A percentile compares a stretch with the other conserved stretches of the same genome.
Evolutionary conservation across 1,284 basidiomycete species (phyloP).

Genomic region (Xanthoconium separans): DNA sequence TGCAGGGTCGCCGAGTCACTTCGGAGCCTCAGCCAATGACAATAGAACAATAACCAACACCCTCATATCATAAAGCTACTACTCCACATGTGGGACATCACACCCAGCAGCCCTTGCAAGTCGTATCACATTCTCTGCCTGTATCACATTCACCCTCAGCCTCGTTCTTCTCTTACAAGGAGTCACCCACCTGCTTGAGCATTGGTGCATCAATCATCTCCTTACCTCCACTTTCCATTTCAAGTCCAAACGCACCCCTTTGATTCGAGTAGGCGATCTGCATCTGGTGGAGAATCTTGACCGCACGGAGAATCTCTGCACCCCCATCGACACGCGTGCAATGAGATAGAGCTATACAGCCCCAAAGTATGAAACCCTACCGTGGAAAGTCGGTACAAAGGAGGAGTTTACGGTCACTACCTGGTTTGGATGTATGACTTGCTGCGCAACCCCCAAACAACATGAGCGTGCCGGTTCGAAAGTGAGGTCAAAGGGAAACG

Average conservation of each 20-base stretch:
- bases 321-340: neutral
- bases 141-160: conserved; percentile 6
- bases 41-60: no score
- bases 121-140: conserved; percentile 68
- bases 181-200: conserved; percentile 70
- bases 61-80: neutral
- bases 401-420: conserved; percentile 76
- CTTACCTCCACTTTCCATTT: conserved; percentile 59
- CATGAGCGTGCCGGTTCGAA: conserved; percentile 1
- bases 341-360: neutral
- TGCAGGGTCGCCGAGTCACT: neutral
- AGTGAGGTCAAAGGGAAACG: neutral
- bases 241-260: conserved; percentile 65
- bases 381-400: conserved; percentile 75
- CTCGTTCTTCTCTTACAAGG: neutral
- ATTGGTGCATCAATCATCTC: conserved; percentile 95
- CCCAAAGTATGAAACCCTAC: conserved; percentile 37
- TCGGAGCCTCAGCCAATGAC: no score
- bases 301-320: conserved; percentile 78
- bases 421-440: conserved; percentile 93
- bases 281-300: conserved; percentile 71
- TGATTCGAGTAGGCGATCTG: conserved; percentile 44
- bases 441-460: conserved; percentile 44
- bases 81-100: conserved; percentile 46
- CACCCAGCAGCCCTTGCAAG: conserved; percentile 66